Conservation (phyloP, 345 rosid genomes). For the Bruguiera sexangula region DNA sequence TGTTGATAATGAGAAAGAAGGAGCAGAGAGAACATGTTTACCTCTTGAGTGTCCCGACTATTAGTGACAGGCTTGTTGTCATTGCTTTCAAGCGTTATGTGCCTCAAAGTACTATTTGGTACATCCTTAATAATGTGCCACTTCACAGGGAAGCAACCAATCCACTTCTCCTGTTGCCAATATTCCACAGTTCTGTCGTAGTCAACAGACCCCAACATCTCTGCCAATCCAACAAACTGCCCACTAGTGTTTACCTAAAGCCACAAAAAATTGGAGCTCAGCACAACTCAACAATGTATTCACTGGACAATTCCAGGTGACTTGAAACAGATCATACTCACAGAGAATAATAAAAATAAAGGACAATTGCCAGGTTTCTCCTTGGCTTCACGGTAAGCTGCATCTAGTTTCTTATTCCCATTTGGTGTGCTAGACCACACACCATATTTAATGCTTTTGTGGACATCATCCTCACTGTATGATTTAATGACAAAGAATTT, state of each 20-base stretch:
- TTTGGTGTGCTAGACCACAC: conserved; percentile 77
- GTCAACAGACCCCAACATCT: conserved; percentile 74
- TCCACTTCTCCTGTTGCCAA: conserved; percentile 89
- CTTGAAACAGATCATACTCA: conserved; percentile 31
- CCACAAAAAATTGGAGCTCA: conserved; percentile 6
- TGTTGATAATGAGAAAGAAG: not conserved
- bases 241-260: conserved; percentile 84
- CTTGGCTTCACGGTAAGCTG: conserved; percentile 51
- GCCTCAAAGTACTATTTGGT: conserved; percentile 65
- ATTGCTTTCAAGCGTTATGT: conserved; percentile 57
- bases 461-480: conserved; percentile 84
- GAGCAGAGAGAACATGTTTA: conserved; percentile 18
- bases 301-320: not conserved
- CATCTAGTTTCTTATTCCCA: conserved; percentile 76
- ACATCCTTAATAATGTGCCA: conserved; percentile 83
- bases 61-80: conserved; percentile 83
- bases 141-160: conserved; percentile 72
- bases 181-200: conserved; percentile 61
- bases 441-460: conserved; percentile 69
- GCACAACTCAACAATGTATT: conserved; percentile 3
- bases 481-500: conserved; percentile 73
- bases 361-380: conserved; percentile 50
- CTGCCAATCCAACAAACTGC: conserved; percentile 78
- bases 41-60: conserved; percentile 89
- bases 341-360: conserved; percentile 72